A percentile compares a stretch with the other conserved stretches of the same genome.
phyloP scores from a whole-genome alignment of 2,329 filamentous ascomycete species.

The Thelonectria olida region DNA sequence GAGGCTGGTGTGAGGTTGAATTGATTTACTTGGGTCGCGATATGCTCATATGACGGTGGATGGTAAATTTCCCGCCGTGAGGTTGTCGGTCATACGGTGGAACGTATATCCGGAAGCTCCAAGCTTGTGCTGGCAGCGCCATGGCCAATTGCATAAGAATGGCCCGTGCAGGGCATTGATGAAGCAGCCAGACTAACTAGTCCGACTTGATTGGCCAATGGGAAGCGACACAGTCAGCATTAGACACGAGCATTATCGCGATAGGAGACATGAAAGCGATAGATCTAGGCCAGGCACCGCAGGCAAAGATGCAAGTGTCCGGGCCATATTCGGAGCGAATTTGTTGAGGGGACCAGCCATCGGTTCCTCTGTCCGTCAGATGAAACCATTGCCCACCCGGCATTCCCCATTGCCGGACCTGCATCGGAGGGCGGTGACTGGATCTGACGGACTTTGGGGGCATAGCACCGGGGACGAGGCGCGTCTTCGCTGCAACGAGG shows the following conservation, averaged over 20 bases:
- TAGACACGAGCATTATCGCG: constrained; percentile 23
- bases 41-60: constrained; percentile 22
- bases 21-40: constrained; percentile 26
- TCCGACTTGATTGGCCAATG: constrained; percentile 28
- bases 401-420: constrained; percentile 10
- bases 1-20: constrained; percentile 19
- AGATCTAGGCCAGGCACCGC: constrained; percentile 7
- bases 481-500: neutral
- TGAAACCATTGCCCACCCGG: constrained; percentile 3
- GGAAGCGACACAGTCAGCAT: constrained; percentile 18
- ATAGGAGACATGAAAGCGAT: constrained; percentile 7
- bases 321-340: constrained; percentile 4
- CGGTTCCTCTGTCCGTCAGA: neutral
- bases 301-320: neutral
- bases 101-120: constrained; percentile 31
- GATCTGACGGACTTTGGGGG: neutral
- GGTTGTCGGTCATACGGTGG: constrained; percentile 26
- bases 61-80: constrained; percentile 38
- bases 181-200: neutral
- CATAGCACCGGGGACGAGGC: neutral
- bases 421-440: constrained; percentile 23
- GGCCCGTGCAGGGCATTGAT: neutral
- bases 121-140: constrained; percentile 6
- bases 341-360: constrained; percentile 6
- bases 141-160: neutral